phyloP scores from a whole-genome alignment of 2,329 filamentous ascomycete species.

The Pseudogymnoascus sp. region DNA sequence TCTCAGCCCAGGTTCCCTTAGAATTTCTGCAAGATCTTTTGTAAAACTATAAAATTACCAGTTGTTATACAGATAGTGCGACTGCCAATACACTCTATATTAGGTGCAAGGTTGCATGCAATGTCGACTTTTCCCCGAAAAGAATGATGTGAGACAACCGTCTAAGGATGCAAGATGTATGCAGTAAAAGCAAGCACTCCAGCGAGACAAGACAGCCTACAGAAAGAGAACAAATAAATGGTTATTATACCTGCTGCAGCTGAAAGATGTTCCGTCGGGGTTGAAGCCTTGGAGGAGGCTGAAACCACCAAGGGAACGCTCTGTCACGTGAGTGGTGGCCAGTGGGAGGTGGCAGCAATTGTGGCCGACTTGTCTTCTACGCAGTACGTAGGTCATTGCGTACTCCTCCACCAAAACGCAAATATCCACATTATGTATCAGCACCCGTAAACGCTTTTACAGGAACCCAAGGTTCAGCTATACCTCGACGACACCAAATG shows the following conservation, averaged over 20 bases:
- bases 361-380: conserved; percentile 2
- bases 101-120: not conserved
- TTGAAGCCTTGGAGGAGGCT: not conserved
- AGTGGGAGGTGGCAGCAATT: not conserved
- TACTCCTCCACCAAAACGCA: not conserved
- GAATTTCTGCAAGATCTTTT: not conserved
- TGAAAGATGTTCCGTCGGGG: not conserved
- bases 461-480: not conserved
- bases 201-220: not conserved
- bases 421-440: conserved; percentile 3
- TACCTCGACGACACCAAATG: not conserved
- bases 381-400: conserved; percentile 1
- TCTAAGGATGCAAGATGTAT: not conserved
- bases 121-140: not conserved
- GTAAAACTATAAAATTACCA: not conserved
- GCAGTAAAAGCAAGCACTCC: not conserved
- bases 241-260: not conserved
- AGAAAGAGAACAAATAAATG: not conserved
- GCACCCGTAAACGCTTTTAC: not conserved
- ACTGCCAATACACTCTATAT: not conserved
- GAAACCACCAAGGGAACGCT: conserved; percentile 1
- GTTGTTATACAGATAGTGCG: not conserved
- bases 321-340: not conserved
- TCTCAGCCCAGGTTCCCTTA: not conserved
- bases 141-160: not conserved